A percentile compares a stretch with the other conserved stretches of the same genome.
Evolutionary conservation across 176 grass and related monocot genomes (phyloP).

Genomic region (Carex littledalei): DNA sequence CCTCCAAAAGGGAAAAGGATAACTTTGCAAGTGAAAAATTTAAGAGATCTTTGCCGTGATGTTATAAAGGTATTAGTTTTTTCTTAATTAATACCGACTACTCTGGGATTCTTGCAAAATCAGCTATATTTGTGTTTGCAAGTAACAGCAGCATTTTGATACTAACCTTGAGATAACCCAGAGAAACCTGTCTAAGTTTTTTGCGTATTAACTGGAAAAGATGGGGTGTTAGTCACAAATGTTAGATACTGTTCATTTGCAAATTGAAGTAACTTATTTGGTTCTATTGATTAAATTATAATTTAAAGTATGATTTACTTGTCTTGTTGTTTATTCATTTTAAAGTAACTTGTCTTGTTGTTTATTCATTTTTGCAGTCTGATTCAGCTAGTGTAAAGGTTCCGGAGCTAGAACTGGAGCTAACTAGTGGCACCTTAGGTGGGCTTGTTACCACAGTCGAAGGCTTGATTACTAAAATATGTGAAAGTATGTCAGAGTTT

Average conservation of each 20-base stretch:
- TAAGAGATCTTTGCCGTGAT: constrained; percentile 81
- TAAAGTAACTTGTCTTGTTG: neutral
- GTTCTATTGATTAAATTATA: neutral
- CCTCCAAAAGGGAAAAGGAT: constrained; percentile 73
- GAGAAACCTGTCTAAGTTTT: neutral
- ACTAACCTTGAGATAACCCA: neutral
- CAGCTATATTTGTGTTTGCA: neutral
- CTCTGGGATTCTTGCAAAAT: neutral
- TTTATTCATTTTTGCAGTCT: constrained; percentile 43
- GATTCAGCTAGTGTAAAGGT: constrained; percentile 70
- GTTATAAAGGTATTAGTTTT: constrained; percentile 78
- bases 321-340: constrained; percentile 15
- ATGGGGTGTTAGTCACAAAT: neutral
- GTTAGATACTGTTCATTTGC: neutral
- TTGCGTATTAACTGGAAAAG: neutral
- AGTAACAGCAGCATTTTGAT: neutral
- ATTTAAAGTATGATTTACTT: neutral
- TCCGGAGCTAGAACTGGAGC: constrained; percentile 92
- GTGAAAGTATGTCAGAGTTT: constrained; percentile 52
- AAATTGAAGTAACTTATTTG: neutral
- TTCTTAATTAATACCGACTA: neutral
- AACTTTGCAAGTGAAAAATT: constrained; percentile 48
- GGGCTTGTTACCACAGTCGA: constrained; percentile 93
- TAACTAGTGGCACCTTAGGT: constrained; percentile 76
- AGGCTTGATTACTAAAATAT: constrained; percentile 87